A percentile compares a stretch with the other conserved stretches of the same genome.
Evolutionary conservation across 2,329 filamentous ascomycete genomes (phyloP).

Genomic region (Pseudogymnoascus sp.): DNA sequence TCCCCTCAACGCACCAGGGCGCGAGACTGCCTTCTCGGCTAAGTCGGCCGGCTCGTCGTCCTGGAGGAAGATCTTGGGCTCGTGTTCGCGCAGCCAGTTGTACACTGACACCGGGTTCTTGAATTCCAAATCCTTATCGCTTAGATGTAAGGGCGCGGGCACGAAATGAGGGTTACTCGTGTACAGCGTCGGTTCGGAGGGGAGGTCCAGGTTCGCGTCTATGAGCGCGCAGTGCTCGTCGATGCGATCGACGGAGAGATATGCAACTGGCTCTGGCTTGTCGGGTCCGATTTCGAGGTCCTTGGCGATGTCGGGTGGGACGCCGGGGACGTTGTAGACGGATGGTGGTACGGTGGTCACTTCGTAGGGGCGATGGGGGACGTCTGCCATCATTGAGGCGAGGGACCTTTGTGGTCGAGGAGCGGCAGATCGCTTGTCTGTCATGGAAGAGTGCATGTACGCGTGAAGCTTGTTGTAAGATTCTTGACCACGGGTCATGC

Average conservation of each 20-base stretch:
- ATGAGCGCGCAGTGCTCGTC: constrained; percentile 64
- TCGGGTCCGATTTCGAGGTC: constrained; percentile 37
- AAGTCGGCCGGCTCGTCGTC: constrained; percentile 29
- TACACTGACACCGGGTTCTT: constrained; percentile 86
- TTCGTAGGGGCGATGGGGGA: constrained; percentile 19
- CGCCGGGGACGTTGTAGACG: constrained; percentile 13
- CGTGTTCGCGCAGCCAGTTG: constrained; percentile 85
- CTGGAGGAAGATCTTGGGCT: constrained; percentile 76
- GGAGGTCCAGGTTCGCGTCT: constrained; percentile 29
- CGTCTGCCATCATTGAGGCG: constrained; percentile 19
- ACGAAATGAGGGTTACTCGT: constrained; percentile 21
- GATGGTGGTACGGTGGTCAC: constrained; percentile 24
- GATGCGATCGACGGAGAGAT: constrained; percentile 60
- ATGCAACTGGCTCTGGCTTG: constrained; percentile 48
- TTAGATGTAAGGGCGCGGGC: constrained; percentile 33
- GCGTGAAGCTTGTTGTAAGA: constrained; percentile 25
- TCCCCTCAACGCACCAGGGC: constrained; percentile 27
- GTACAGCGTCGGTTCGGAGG: constrained; percentile 23
- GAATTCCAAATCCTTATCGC: constrained; percentile 46
- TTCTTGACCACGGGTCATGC: constrained; percentile 18
- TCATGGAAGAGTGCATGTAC: not conserved
- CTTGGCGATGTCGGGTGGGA: constrained; percentile 28
- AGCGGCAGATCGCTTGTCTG: constrained; percentile 3
- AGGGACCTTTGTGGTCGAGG: constrained; percentile 22
- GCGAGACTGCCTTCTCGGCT: constrained; percentile 34